Base-by-base conservation (phyloP, 106 monocot species). In the Amphibolis antarctica region DNA sequence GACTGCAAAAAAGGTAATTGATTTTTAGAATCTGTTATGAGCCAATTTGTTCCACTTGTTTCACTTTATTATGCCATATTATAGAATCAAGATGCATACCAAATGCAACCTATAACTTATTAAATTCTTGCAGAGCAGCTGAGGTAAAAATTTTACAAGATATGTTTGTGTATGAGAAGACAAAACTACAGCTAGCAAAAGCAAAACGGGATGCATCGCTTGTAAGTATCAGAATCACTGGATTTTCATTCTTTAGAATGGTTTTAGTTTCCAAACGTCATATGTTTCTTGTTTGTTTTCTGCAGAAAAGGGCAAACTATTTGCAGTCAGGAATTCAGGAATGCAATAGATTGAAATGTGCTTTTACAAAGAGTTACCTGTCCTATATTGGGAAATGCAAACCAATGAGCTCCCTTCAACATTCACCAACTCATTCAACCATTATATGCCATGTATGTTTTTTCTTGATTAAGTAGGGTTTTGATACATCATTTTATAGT, bases 61-160 rank as follows among this genome's bases (percentile, higher is more conserved):
- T 36, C 7, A 36, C 36, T 36, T 36, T 36, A 42, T 42, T 60
- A n/a, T 19, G n/a, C 20, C 13, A 42, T 60, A 12, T 20, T 10
- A 3, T 60, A 19, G 17, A 60, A 31, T 42, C 42, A 42, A 42
- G 18, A 7, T 10, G 13, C 1, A 19, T 10, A 26, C 13, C 23
- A 10, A 63, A 3, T 46, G 19, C 12, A 63, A 10, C 18, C 44
- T 12, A 10, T 30, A 7, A 63, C 18, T 46, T 63, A 12, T 50
- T 60, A 53, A 53, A 15, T 44, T 62, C 10, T 18, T 63, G 53
- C 44, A 71, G 70, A 62, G 19, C 51, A 31, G 47, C 70, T 36
- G 62, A 71, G 62, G 61, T 53, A 30, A 61, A 49, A 14, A 28
- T 61, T 12, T 43, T 71, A 36, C 51, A 71, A 51, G 70, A 71